phyloP scores from a whole-genome alignment of 164 flowering plant species.

The Pachysandra terminalis region DNA sequence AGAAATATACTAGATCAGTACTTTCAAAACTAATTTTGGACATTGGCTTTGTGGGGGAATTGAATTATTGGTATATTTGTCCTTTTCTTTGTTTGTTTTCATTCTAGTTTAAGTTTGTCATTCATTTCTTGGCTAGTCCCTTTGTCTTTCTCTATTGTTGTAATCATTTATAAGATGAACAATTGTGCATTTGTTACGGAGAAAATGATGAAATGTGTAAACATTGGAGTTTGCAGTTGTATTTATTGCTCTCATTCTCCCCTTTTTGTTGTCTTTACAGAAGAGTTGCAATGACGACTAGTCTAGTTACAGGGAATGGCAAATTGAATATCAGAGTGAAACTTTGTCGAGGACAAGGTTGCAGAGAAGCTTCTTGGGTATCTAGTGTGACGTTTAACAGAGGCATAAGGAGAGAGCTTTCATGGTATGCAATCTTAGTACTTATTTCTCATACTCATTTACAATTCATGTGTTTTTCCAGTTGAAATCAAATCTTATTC shows the following conservation, averaged over 20 bases:
- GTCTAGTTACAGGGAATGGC: conserved; percentile 46
- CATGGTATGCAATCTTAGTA: conserved; percentile 20
- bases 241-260: background rate
- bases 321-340: conserved; percentile 28
- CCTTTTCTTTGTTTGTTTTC: background rate
- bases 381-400: conserved; percentile 31
- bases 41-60: background rate
- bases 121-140: background rate
- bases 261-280: conserved; percentile 9
- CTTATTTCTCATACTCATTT: no score
- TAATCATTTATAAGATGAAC: background rate
- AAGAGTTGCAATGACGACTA: conserved; percentile 41
- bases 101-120: background rate
- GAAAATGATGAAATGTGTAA: background rate
- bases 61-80: background rate
- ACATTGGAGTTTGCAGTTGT: background rate
- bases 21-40: background rate
- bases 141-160: background rate
- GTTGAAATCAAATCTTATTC: background rate
- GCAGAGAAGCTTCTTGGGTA: conserved; percentile 37
- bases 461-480: background rate
- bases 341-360: conserved; percentile 26
- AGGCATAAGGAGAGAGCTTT: conserved; percentile 37
- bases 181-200: background rate
- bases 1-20: no score